phyloP scores from a whole-genome alignment of 768 basidiomycete genomes.

The Trametes cinnabarina region DNA sequence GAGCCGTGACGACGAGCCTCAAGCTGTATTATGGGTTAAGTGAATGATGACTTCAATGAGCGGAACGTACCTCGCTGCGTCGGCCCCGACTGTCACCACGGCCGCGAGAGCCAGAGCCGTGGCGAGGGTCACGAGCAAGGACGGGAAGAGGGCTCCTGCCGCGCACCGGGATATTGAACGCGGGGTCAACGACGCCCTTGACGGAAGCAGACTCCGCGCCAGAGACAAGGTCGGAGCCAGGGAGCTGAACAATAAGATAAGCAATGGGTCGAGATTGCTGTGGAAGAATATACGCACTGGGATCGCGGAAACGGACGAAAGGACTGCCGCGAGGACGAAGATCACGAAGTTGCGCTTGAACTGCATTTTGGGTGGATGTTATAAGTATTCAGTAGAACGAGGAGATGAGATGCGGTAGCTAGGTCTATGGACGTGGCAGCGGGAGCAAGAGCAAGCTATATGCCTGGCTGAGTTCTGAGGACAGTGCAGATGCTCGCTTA shows the following conservation, averaged over 20 bases:
- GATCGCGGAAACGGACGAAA: constrained; percentile 29
- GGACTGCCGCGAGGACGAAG: constrained; percentile 34
- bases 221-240: background rate
- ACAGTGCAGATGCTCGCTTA: background rate
- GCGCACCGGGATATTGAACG: background rate
- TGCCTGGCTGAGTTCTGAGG: background rate
- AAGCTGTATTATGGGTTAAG: background rate
- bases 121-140: constrained; percentile 11
- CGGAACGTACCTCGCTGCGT: no score
- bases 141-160: constrained; percentile 3
- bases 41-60: no score
- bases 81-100: background rate
- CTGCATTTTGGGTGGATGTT: constrained; percentile 26
- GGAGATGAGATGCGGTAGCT: background rate
- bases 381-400: background rate
- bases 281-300: constrained; percentile 30
- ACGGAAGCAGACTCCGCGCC: background rate
- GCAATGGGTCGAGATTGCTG: no score
- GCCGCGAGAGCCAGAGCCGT: constrained; percentile 8
- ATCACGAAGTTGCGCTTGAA: constrained; percentile 37
- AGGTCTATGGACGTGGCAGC: no score
- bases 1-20: constrained; percentile 11
- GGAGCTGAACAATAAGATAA: background rate
- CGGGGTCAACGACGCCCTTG: background rate
- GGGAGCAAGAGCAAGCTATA: background rate